Evolutionary conservation across 495 filamentous ascomycete species (phyloP).

Genomic region (Aspergillus sparsus): DNA sequence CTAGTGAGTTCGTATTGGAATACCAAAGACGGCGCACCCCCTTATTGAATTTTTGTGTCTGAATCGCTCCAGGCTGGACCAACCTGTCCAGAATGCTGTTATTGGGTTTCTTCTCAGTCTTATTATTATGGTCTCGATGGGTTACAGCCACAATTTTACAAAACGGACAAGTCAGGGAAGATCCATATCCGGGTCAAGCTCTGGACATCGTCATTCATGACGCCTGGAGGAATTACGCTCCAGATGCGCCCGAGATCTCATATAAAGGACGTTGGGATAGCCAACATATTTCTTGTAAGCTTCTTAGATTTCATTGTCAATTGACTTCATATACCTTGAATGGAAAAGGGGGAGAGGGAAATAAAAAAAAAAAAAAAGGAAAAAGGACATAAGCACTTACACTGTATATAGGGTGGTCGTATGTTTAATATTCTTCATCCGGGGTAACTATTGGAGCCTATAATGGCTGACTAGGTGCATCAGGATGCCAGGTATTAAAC

Average conservation of each 20-base stretch:
- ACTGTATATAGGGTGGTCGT: slow-evolving; percentile 39
- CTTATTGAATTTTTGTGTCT: no score
- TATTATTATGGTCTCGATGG: slow-evolving; percentile 19
- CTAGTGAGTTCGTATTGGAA: no score
- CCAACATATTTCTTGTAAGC: slow-evolving; percentile 66
- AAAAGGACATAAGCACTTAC: not conserved
- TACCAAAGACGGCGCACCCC: no score
- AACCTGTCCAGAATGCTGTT: slow-evolving; percentile 5
- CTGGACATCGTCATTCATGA: slow-evolving; percentile 26
- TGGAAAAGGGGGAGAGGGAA: no score
- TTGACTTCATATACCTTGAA: not conserved
- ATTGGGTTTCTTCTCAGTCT: not conserved
- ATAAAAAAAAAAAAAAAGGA: no score
- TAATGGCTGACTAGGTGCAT: not conserved
- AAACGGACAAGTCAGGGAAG: slow-evolving; percentile 56
- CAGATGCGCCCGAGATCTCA: slow-evolving; percentile 57
- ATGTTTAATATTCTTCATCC: slow-evolving; percentile 18
- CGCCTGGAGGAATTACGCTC: slow-evolving; percentile 52
- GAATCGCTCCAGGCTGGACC: no score
- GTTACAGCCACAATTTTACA: slow-evolving; percentile 55
- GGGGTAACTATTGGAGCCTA: no score
- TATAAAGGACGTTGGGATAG: slow-evolving; percentile 72
- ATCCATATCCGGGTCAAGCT: slow-evolving; percentile 38
- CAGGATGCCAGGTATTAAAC: slow-evolving; percentile 59
- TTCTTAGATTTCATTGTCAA: slow-evolving; percentile 8